Evolutionary conservation across 495 filamentous ascomycete species (phyloP).

Genomic region (Annulohypoxylon bovei): DNA sequence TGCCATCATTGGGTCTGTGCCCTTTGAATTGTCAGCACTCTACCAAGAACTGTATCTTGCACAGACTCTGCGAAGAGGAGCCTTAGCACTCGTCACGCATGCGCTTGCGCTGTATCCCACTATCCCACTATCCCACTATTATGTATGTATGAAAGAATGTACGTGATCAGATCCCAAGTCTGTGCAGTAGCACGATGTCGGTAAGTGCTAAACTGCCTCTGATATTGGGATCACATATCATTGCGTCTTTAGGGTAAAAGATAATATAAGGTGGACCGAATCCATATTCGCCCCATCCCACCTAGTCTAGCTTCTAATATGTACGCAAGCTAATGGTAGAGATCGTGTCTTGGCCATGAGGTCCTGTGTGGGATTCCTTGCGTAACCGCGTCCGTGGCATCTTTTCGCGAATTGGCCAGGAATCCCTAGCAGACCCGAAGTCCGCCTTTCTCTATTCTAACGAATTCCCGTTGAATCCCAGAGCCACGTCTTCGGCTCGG

Average conservation of each 20-base stretch:
- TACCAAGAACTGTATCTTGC: constrained; percentile 13
- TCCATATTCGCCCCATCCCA: not conserved
- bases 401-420: not conserved
- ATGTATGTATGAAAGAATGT: constrained; percentile 19
- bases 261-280: not conserved
- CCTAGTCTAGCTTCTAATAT: not conserved
- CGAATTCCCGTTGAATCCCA: not conserved
- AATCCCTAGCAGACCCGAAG: not conserved
- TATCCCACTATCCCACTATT: constrained; percentile 10
- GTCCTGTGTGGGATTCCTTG: not conserved
- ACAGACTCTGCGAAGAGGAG: constrained; percentile 19
- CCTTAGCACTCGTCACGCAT: constrained; percentile 6
- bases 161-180: constrained; percentile 33
- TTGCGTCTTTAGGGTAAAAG: constrained; percentile 9
- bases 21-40: constrained; percentile 7
- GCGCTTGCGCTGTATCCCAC: constrained; percentile 10
- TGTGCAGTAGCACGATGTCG: constrained; percentile 29
- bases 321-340: not conserved
- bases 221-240: constrained; percentile 17
- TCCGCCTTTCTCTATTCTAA: not conserved
- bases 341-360: not conserved
- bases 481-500: constrained; percentile 1
- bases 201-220: not conserved
- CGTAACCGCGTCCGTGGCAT: not conserved
- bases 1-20: constrained; percentile 29